A percentile compares a stretch with the other conserved stretches of the same genome.
These are phyloP conservation scores for Acacia crassicarpa DNA, from an alignment of 306 rosid species.

Conservation along the genomic window DNA sequence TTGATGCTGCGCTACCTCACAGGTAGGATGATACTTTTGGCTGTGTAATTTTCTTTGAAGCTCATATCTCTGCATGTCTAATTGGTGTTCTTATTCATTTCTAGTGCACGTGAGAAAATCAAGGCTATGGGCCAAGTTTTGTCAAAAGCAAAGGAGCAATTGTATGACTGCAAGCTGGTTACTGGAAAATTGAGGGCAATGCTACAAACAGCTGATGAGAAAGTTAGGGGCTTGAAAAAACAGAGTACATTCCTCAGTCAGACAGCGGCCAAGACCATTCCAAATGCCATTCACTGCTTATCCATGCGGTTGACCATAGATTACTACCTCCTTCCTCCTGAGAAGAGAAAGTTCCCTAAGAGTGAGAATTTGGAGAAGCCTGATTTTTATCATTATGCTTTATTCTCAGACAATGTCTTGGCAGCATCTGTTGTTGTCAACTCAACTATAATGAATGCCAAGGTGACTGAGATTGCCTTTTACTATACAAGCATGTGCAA, in stretches of 20 bases:
- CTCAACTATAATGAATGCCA: slow-evolving; percentile 77
- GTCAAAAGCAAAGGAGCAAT: slow-evolving; percentile 72
- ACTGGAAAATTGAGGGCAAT: slow-evolving; percentile 88
- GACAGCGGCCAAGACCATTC: slow-evolving; percentile 92
- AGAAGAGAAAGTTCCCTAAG: slow-evolving; percentile 74
- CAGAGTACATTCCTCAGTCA: slow-evolving; percentile 94
- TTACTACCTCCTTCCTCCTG: slow-evolving; percentile 80
- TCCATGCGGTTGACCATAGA: slow-evolving; percentile 91
- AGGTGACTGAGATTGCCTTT: slow-evolving; percentile 51
- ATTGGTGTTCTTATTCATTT: slow-evolving; percentile 38
- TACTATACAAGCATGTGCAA: background rate
- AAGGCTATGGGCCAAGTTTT: slow-evolving; percentile 79
- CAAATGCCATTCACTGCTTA: slow-evolving; percentile 88
- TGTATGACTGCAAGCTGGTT: slow-evolving; percentile 85
- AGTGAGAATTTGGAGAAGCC: slow-evolving; percentile 88
- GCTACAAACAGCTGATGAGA: slow-evolving; percentile 90
- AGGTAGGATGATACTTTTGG: slow-evolving; percentile 47
- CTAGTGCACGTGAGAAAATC: slow-evolving; percentile 66
- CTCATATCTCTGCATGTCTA: slow-evolving; percentile 17
- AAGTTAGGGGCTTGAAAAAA: slow-evolving; percentile 81
- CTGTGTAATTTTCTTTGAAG: slow-evolving; percentile 13
- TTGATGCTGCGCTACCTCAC: slow-evolving; percentile 69
- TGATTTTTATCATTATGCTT: slow-evolving; percentile 78
- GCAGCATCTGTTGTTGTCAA: slow-evolving; percentile 96
- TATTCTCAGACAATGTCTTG: slow-evolving; percentile 95